Evolutionary conservation across 192 early-diverging fungal genomes (phyloP).

Genomic region (Backusella morwellensis): DNA sequence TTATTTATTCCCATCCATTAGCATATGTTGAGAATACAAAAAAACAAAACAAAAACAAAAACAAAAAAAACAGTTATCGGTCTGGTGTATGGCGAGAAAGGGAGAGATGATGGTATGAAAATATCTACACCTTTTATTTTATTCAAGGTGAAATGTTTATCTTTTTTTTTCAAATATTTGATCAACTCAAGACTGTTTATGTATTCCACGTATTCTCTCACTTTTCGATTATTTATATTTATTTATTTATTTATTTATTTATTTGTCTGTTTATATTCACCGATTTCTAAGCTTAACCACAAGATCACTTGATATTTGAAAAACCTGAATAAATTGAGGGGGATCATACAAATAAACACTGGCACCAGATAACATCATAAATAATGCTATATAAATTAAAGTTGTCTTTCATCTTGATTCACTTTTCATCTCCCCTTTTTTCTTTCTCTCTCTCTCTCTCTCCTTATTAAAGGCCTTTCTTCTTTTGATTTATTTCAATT

Average conservation of each 20-base stretch:
- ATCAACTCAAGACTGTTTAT: not conserved
- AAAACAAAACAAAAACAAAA: not conserved
- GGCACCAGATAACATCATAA: not conserved
- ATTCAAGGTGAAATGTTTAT: not conserved
- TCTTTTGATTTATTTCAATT: not conserved
- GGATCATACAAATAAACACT: not conserved
- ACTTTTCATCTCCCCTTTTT: not conserved
- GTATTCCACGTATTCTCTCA: not conserved
- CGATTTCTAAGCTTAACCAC: not conserved
- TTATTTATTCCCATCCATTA: slow-evolving; percentile 2
- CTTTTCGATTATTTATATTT: not conserved
- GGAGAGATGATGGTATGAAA: not conserved
- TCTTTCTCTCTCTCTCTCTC: not conserved
- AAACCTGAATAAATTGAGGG: not conserved
- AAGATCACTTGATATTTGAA: not conserved
- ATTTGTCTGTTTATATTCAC: slow-evolving; percentile 5
- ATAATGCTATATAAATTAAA: not conserved
- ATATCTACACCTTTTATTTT: not conserved
- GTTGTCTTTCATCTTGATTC: not conserved
- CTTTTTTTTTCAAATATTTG: not conserved
- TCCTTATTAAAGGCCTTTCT: not conserved
- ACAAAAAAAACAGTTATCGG: not conserved
- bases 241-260: not conserved
- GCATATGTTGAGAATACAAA: not conserved
- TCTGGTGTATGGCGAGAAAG: not conserved